Conservation (phyloP, 306 rosid species). For the Gillenia trifoliata region DNA sequence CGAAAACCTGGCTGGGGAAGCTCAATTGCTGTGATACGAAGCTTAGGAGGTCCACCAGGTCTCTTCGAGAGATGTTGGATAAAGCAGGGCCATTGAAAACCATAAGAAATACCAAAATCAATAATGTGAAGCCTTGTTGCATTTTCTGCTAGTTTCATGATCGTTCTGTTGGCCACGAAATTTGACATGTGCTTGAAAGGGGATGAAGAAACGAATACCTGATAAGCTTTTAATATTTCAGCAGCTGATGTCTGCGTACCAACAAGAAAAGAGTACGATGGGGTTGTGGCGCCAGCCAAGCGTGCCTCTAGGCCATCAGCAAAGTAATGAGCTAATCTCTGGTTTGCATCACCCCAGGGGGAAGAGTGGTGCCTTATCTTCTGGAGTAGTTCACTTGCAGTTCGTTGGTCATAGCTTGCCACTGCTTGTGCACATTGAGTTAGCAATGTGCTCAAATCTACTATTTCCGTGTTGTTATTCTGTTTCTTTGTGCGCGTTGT, state of each 20-base stretch:
- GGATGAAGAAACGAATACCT: slow-evolving; percentile 27
- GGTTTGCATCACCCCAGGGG: slow-evolving; percentile 30
- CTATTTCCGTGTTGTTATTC: slow-evolving; percentile 6
- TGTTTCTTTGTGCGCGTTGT: slow-evolving; percentile 2
- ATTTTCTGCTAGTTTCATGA: slow-evolving; percentile 17
- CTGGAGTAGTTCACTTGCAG: slow-evolving; percentile 21
- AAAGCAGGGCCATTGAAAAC: slow-evolving; percentile 46
- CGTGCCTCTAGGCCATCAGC: slow-evolving; percentile 38
- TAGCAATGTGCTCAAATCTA: slow-evolving; percentile 34
- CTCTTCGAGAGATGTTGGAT: slow-evolving; percentile 31
- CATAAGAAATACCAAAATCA: slow-evolving; percentile 40
- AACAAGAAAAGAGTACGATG: slow-evolving; percentile 16
- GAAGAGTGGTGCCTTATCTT: slow-evolving; percentile 32
- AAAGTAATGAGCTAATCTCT: slow-evolving; percentile 41
- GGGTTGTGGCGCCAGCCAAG: slow-evolving; percentile 23
- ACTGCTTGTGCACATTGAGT: slow-evolving; percentile 41
- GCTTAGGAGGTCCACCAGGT: slow-evolving; percentile 36
- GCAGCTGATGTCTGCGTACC: slow-evolving; percentile 26
- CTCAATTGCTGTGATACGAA: slow-evolving; percentile 41
- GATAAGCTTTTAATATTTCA: slow-evolving; percentile 29
- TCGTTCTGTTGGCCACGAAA: slow-evolving; percentile 26
- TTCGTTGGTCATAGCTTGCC: slow-evolving; percentile 18
- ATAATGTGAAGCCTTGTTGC: slow-evolving; percentile 31
- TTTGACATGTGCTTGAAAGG: slow-evolving; percentile 29
- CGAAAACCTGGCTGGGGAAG: slow-evolving; percentile 41